These are phyloP conservation scores for Pestalotiopsis sp. DNA, from an alignment of 2,329 filamentous ascomycete species.

Conservation along the genomic window DNA sequence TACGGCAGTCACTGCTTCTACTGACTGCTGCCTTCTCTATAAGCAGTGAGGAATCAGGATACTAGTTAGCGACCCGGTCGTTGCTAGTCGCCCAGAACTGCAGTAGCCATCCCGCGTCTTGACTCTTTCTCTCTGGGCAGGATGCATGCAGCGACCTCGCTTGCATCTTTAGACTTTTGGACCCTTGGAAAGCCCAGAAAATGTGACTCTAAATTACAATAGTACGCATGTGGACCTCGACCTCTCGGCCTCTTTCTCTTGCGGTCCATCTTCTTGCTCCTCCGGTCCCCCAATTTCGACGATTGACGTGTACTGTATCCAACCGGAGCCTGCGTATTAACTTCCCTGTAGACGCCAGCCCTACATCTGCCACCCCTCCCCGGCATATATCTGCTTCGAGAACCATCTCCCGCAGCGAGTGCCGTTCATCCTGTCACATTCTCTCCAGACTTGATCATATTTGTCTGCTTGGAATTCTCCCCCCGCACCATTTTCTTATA, in stretches of 20 bases:
- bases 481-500: neutral
- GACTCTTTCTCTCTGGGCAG: neutral
- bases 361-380: neutral
- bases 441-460: neutral
- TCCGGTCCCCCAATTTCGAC: neutral
- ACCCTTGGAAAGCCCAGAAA: neutral
- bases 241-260: neutral
- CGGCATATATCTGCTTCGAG: neutral
- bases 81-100: too few species aligned
- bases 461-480: neutral
- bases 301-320: neutral
- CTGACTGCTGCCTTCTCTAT: too few species aligned
- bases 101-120: neutral
- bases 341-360: neutral
- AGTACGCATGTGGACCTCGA: neutral
- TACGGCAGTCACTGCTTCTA: too few species aligned
- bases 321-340: too few species aligned
- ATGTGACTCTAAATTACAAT: neutral
- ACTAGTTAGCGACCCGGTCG: too few species aligned
- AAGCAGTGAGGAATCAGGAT: too few species aligned
- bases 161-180: neutral
- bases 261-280: neutral
- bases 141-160: neutral
- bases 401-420: neutral
- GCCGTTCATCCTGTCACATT: neutral